Conservation (phyloP, 2,329 filamentous ascomycete species). For the Fusarium burgessii region DNA sequence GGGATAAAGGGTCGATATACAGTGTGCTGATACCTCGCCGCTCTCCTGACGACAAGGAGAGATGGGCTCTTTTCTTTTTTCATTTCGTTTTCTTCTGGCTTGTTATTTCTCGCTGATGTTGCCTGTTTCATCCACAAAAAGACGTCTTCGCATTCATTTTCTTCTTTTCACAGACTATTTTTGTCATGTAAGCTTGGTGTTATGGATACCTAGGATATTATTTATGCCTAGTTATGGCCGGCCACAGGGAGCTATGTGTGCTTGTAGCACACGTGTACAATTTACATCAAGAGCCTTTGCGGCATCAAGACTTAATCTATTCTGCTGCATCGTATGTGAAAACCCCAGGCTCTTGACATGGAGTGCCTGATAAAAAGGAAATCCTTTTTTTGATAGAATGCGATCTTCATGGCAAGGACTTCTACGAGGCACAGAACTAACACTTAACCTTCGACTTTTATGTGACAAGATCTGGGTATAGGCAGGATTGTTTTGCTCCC, state of each 20-base stretch:
- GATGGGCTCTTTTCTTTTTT: conserved; percentile 13
- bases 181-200: conserved; percentile 50
- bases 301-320: conserved; percentile 17
- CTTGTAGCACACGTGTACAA: conserved; percentile 35
- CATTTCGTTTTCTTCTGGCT: conserved; percentile 8
- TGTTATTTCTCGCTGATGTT: conserved; percentile 6
- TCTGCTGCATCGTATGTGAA: background rate
- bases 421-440: background rate
- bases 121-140: conserved; percentile 1
- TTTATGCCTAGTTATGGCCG: conserved; percentile 32
- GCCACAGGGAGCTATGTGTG: conserved; percentile 23
- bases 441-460: background rate
- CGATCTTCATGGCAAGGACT: background rate
- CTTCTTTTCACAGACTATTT: conserved; percentile 26
- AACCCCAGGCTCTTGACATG: background rate
- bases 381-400: background rate
- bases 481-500: background rate
- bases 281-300: conserved; percentile 21
- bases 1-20: conserved; percentile 24
- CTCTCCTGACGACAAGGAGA: conserved; percentile 18
- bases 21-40: conserved; percentile 44
- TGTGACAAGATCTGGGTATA: background rate
- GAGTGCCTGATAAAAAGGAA: background rate
- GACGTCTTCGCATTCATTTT: conserved; percentile 12
- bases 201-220: conserved; percentile 51